Conservation (phyloP, 2,329 filamentous ascomycete species). For the Aspergillus sp. region DNA sequence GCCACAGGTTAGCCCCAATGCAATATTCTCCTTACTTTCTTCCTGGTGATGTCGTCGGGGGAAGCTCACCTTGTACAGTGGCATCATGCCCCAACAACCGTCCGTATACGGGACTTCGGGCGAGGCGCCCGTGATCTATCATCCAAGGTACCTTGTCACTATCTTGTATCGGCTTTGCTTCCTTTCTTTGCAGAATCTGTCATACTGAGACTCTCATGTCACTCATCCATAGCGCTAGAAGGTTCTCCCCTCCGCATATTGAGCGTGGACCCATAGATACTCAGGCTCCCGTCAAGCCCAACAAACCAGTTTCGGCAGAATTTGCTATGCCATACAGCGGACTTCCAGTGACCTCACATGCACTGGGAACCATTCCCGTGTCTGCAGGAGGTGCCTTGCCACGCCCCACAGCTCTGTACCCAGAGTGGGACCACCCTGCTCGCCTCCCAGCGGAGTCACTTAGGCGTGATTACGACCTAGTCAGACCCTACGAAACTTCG, state of each 20-base stretch:
- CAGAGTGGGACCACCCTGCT: slow-evolving; percentile 38
- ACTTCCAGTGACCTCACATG: slow-evolving; percentile 30
- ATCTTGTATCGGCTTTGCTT: slow-evolving; percentile 8
- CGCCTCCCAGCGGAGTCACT: slow-evolving; percentile 34
- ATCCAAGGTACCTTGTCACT: slow-evolving; percentile 37
- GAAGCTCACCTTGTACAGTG: slow-evolving; percentile 31
- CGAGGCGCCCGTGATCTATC: slow-evolving; percentile 36
- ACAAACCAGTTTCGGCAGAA: slow-evolving; percentile 30
- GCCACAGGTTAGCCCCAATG: slow-evolving; percentile 38
- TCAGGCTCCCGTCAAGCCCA: slow-evolving; percentile 25
- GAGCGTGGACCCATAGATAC: slow-evolving; percentile 33
- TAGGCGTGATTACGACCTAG: slow-evolving; percentile 36
- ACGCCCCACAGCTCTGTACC: slow-evolving; percentile 33
- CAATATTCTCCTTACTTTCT: slow-evolving; percentile 12
- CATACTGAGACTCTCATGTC: slow-evolving; percentile 20
- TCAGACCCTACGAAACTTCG: slow-evolving; percentile 34
- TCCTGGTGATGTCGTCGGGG: neutral
- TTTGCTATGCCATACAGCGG: slow-evolving; percentile 34
- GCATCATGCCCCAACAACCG: slow-evolving; percentile 33
- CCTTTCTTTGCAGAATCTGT: slow-evolving; percentile 13
- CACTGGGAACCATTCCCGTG: slow-evolving; percentile 32
- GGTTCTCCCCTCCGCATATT: slow-evolving; percentile 32
- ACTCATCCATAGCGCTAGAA: slow-evolving; percentile 32
- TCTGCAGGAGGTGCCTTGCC: slow-evolving; percentile 35
- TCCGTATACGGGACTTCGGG: slow-evolving; percentile 32